phyloP scores from a whole-genome alignment of 495 filamentous ascomycete genomes.

The Penicillium lividum region DNA sequence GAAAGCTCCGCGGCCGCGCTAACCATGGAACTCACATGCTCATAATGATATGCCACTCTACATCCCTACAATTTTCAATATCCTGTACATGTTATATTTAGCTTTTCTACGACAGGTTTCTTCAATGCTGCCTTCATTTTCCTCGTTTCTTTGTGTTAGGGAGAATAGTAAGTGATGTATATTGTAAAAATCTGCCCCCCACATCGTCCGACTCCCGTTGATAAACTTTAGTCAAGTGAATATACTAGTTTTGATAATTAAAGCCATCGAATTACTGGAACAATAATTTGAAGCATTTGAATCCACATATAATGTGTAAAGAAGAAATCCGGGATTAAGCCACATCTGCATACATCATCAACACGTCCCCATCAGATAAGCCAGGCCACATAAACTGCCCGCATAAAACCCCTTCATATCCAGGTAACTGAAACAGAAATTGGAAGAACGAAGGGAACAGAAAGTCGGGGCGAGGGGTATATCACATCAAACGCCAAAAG shows the following conservation, averaged over 20 bases:
- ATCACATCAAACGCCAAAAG: slow-evolving; percentile 49
- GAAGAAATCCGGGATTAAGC: slow-evolving; percentile 12
- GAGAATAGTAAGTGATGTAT: no score
- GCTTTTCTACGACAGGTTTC: no score
- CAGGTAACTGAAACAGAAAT: slow-evolving; percentile 24
- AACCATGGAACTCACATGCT: neutral
- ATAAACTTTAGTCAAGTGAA: no score
- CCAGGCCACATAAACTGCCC: neutral
- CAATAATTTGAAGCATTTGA: neutral
- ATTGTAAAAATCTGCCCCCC: no score
- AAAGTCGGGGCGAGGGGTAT: slow-evolving; percentile 44
- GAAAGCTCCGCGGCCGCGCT: slow-evolving; percentile 2
- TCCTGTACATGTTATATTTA: no score
- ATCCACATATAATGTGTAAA: slow-evolving; percentile 8
- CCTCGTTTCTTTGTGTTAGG: no score
- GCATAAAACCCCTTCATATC: slow-evolving; percentile 20
- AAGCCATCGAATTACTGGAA: slow-evolving; percentile 3
- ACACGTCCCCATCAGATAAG: slow-evolving; percentile 2
- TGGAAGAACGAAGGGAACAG: slow-evolving; percentile 23
- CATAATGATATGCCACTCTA: neutral
- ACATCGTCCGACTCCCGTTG: no score
- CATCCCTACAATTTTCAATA: neutral
- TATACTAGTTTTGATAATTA: neutral
- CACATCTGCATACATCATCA: slow-evolving; percentile 3
- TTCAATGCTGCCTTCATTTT: no score